Conservation (phyloP, 2,329 filamentous ascomycete species). For the Fusarium mundagurra region DNA sequence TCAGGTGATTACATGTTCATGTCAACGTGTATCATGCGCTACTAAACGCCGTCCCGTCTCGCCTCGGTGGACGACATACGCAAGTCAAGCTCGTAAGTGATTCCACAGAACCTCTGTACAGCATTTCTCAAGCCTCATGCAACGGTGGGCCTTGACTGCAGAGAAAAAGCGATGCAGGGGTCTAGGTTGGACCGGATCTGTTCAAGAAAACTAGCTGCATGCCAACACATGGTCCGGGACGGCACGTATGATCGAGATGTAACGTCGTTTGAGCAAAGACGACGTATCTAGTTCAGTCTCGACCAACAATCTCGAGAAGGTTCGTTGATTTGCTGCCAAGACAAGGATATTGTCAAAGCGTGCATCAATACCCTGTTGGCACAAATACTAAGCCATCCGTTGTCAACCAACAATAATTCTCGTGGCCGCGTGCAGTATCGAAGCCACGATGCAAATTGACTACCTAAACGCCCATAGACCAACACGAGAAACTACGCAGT, state of each 20-base stretch:
- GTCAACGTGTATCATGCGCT: background rate
- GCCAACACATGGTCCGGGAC: background rate
- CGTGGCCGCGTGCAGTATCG: background rate
- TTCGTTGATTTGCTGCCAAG: background rate
- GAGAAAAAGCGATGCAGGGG: background rate
- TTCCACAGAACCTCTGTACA: background rate
- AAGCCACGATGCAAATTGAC: background rate
- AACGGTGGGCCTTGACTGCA: background rate
- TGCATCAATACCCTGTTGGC: background rate
- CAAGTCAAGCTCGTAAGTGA: background rate
- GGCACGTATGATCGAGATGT: background rate
- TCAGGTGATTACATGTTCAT: background rate
- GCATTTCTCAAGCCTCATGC: background rate
- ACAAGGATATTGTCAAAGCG: background rate
- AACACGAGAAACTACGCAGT: background rate
- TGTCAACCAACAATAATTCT: background rate
- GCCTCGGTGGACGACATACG: background rate
- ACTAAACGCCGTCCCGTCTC: background rate
- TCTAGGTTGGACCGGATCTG: background rate
- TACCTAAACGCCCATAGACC: background rate
- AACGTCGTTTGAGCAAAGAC: background rate
- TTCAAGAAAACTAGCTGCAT: background rate
- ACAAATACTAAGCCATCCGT: background rate
- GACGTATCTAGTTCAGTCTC: background rate
- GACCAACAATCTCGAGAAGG: background rate